phyloP scores from a whole-genome alignment of 2,329 filamentous ascomycete species.

The Monosporascus cannonballus region DNA sequence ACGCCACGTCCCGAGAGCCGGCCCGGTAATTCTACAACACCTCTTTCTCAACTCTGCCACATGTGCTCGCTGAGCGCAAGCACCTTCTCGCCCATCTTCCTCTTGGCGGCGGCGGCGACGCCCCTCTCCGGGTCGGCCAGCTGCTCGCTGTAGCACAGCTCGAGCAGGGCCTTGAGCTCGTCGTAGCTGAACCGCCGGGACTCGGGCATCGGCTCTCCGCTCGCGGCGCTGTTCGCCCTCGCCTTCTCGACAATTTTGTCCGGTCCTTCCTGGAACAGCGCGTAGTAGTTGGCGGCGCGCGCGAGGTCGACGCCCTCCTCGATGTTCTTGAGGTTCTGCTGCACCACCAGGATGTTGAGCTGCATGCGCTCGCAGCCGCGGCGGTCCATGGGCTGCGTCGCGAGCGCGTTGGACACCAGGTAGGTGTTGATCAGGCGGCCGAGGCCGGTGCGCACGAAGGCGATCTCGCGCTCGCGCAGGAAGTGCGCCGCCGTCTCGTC shows the following conservation, averaged over 20 bases:
- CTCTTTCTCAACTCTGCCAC: constrained; percentile 48
- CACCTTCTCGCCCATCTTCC: constrained; percentile 65
- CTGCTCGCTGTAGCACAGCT: constrained; percentile 63
- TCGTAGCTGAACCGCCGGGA: constrained; percentile 54
- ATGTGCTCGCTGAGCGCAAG: constrained; percentile 65
- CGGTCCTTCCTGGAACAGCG: constrained; percentile 59
- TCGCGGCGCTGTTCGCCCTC: constrained; percentile 35
- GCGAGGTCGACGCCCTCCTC: constrained; percentile 63
- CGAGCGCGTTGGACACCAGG: constrained; percentile 65
- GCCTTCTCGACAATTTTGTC: constrained; percentile 60
- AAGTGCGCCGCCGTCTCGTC: constrained; percentile 74
- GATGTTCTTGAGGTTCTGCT: constrained; percentile 95
- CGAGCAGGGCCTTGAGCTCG: constrained; percentile 59
- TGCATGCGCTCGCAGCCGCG: constrained; percentile 83
- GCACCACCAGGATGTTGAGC: constrained; percentile 88
- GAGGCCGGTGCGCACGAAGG: constrained; percentile 72
- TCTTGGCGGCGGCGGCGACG: constrained; percentile 59
- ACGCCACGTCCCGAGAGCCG: neutral
- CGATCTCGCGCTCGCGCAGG: constrained; percentile 63
- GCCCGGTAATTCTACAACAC: neutral
- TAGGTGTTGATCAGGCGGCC: constrained; percentile 72
- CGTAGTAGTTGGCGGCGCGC: constrained; percentile 61
- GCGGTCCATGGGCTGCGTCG: constrained; percentile 76
- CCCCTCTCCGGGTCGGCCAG: constrained; percentile 62
- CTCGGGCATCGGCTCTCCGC: constrained; percentile 27